A percentile compares a stretch with the other conserved stretches of the same genome.
phyloP scores from a whole-genome alignment of 1,284 basidiomycete genomes.

The Termitomyces sp. region DNA sequence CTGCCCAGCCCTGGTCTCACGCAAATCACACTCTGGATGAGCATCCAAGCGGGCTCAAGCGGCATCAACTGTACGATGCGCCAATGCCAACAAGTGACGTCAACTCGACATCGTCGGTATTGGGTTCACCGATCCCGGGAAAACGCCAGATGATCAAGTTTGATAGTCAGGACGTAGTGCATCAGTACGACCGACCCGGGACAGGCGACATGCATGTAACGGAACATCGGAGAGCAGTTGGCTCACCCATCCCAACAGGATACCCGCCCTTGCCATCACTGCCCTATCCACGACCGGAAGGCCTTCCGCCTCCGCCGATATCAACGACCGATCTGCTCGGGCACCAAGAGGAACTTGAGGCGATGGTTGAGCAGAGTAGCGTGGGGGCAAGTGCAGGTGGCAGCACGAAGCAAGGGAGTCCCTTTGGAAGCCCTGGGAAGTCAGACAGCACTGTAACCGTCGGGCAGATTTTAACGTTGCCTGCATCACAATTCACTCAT shows the following conservation, averaged over 20 bases:
- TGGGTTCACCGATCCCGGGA: conserved; percentile 27
- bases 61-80: conserved; percentile 80
- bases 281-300: conserved; percentile 12
- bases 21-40: conserved; percentile 17
- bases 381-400: conserved; percentile 11
- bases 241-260: conserved; percentile 23
- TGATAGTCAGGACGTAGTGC: conserved; percentile 62
- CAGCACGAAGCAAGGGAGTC: conserved; percentile 12
- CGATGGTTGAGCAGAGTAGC: conserved; percentile 12
- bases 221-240: conserved; percentile 44
- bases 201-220: conserved; percentile 42
- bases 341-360: conserved; percentile 9
- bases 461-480: conserved; percentile 22
- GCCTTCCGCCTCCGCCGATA: conserved; percentile 12
- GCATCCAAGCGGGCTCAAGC: conserved; percentile 40
- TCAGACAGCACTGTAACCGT: conserved; percentile 1
- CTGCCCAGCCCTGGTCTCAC: conserved; percentile 20
- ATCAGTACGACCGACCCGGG: conserved; percentile 61
- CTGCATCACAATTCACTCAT: conserved; percentile 20
- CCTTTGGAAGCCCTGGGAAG: conserved; percentile 1
- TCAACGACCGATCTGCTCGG: conserved; percentile 17
- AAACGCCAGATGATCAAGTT: conserved; percentile 73
- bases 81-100: conserved; percentile 47
- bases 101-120: conserved; percentile 24
- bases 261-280: conserved; percentile 31